phyloP scores from a whole-genome alignment of 2,329 filamentous ascomycete species.

The Pseudopithomyces maydicus region DNA sequence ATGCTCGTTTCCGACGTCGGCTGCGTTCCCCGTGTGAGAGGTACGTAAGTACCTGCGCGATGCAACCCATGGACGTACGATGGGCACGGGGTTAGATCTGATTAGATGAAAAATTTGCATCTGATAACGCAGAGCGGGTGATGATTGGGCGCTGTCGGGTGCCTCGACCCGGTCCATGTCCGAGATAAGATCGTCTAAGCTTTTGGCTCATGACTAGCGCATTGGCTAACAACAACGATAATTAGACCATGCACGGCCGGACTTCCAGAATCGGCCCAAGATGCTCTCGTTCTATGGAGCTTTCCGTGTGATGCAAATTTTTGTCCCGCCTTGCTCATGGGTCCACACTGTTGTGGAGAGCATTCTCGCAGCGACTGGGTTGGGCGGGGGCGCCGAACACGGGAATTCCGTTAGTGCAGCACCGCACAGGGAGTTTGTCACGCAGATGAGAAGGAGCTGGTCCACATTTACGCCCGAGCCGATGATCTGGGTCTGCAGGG shows the following conservation, averaged over 20 bases:
- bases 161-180: not conserved
- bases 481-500: not conserved
- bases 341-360: not conserved
- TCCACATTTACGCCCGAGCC: not conserved
- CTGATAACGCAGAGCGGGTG: constrained; percentile 11
- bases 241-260: not conserved
- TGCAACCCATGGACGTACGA: constrained; percentile 1
- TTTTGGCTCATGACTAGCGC: not conserved
- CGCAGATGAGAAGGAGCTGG: not conserved
- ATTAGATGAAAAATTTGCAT: constrained; percentile 17
- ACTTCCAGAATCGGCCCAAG: not conserved
- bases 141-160: not conserved
- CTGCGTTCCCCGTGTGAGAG: not conserved
- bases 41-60: not conserved
- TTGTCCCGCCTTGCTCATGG: not conserved
- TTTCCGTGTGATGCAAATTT: constrained; percentile 1
- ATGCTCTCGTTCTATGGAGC: not conserved
- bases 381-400: constrained; percentile 1
- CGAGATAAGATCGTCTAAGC: constrained; percentile 6
- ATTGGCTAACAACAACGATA: not conserved
- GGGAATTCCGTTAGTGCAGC: not conserved
- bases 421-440: not conserved
- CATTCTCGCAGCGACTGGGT: not conserved
- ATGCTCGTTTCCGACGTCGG: constrained; percentile 1
- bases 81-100: constrained; percentile 5